These are phyloP conservation scores for Yamadazyma mexicana DNA, from an alignment of 1,139 yeast genomes.

Conservation along the genomic window DNA sequence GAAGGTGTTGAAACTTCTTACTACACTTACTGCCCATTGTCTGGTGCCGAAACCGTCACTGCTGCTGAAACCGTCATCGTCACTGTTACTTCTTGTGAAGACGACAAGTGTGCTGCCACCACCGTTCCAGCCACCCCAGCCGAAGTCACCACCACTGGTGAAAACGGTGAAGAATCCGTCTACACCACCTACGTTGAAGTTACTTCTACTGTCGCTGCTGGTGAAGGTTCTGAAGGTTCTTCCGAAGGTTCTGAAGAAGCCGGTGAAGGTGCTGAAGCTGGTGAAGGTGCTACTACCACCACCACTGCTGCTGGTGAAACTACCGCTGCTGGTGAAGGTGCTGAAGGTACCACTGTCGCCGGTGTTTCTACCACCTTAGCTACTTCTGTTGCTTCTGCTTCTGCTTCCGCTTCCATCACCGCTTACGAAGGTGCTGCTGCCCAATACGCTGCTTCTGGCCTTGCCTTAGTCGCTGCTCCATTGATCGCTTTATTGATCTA, in stretches of 20 bases:
- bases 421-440: slow-evolving; percentile 27
- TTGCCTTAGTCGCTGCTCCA: slow-evolving; percentile 14
- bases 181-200: slow-evolving; percentile 53
- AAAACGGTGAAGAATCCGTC: slow-evolving; percentile 38
- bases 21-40: slow-evolving; percentile 15
- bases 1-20: slow-evolving; percentile 13
- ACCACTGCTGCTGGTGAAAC: slow-evolving; percentile 15
- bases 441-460: slow-evolving; percentile 23
- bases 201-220: slow-evolving; percentile 15
- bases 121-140: slow-evolving; percentile 24
- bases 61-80: slow-evolving; percentile 20
- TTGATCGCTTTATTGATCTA: slow-evolving; percentile 16
- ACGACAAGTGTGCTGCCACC: slow-evolving; percentile 16
- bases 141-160: slow-evolving; percentile 39
- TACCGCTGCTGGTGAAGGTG: slow-evolving; percentile 10
- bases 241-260: slow-evolving; percentile 16
- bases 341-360: slow-evolving; percentile 7
- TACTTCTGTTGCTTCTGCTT: slow-evolving; percentile 22
- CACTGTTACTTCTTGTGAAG: slow-evolving; percentile 18
- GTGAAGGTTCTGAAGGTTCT: slow-evolving; percentile 5
- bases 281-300: slow-evolving; percentile 4
- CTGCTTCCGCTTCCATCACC: slow-evolving; percentile 18
- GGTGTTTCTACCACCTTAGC: slow-evolving; percentile 16
- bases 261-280: slow-evolving; percentile 13
- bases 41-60: slow-evolving; percentile 19